Evolutionary conservation across 169 alveolate genomes (phyloP).

Genomic region (Miamiensis avidus): DNA sequence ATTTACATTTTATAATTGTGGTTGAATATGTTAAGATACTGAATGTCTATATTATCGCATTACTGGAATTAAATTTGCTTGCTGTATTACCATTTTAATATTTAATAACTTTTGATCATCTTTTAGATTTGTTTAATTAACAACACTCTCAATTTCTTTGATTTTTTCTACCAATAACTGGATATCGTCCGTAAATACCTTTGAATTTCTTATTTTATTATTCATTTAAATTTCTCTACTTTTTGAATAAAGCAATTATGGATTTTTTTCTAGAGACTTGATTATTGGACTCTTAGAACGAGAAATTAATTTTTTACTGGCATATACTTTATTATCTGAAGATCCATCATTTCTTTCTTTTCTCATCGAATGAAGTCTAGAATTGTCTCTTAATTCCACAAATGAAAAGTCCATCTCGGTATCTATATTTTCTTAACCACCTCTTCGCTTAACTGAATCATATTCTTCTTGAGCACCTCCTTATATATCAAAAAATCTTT

Average conservation of each 20-base stretch:
- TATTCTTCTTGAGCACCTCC: constrained; percentile 15
- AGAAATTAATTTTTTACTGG: not conserved
- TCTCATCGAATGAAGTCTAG: constrained; percentile 13
- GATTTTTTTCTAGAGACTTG: constrained; percentile 10
- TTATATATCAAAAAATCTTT: constrained; percentile 19
- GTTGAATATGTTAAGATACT: not conserved
- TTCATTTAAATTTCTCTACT: not conserved
- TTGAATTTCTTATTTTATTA: not conserved
- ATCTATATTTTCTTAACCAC: not conserved
- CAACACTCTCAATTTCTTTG: not conserved
- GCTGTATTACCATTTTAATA: no score
- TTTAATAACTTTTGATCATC: not conserved
- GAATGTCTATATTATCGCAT: not conserved
- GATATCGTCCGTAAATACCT: not conserved
- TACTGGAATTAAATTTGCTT: not conserved
- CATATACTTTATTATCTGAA: not conserved
- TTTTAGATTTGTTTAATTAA: no score
- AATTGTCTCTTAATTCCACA: constrained; percentile 18
- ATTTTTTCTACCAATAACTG: no score
- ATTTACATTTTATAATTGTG: no score
- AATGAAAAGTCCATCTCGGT: constrained; percentile 16
- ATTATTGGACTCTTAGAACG: constrained; percentile 6
- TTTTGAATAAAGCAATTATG: not conserved
- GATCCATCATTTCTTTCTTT: not conserved
- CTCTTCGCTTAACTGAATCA: constrained; percentile 26